These are phyloP conservation scores for Populus euphratica DNA, from an alignment of 345 rosid species.

Conservation along the genomic window DNA sequence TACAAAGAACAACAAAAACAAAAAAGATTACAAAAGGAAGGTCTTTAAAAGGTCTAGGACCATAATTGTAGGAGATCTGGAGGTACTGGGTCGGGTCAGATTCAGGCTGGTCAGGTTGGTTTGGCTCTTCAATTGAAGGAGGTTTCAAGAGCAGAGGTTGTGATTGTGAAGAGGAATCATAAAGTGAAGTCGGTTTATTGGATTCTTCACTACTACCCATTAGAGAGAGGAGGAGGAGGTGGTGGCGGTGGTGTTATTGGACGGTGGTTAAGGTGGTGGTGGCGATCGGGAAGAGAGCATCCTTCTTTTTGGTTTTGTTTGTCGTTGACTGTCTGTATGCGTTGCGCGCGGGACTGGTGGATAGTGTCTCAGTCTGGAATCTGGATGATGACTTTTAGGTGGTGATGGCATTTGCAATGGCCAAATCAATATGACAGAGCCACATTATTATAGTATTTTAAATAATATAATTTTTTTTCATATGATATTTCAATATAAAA, in stretches of 20 bases:
- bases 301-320: not conserved
- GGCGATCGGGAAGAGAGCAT: not conserved
- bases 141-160: slow-evolving; percentile 70
- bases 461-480: too few relatives aligned
- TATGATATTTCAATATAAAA: too few relatives aligned
- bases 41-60: slow-evolving; percentile 76
- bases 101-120: slow-evolving; percentile 32
- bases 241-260: not conserved
- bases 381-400: not conserved
- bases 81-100: slow-evolving; percentile 71
- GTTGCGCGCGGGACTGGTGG: not conserved
- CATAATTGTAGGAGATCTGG: slow-evolving; percentile 79
- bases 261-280: not conserved
- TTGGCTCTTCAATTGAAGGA: slow-evolving; percentile 37
- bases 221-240: slow-evolving; percentile 3
- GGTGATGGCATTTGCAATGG: too few relatives aligned
- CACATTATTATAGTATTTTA: too few relatives aligned
- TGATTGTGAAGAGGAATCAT: slow-evolving; percentile 47
- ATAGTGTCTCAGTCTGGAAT: not conserved
- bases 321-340: not conserved
- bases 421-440: too few relatives aligned
- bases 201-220: slow-evolving; percentile 64
- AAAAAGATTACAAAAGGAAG: slow-evolving; percentile 68
- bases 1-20: slow-evolving; percentile 49
- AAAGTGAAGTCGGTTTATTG: slow-evolving; percentile 31